Base-by-base conservation (phyloP, 179 eudicot species). In the Heliamphora pulchella region DNA sequence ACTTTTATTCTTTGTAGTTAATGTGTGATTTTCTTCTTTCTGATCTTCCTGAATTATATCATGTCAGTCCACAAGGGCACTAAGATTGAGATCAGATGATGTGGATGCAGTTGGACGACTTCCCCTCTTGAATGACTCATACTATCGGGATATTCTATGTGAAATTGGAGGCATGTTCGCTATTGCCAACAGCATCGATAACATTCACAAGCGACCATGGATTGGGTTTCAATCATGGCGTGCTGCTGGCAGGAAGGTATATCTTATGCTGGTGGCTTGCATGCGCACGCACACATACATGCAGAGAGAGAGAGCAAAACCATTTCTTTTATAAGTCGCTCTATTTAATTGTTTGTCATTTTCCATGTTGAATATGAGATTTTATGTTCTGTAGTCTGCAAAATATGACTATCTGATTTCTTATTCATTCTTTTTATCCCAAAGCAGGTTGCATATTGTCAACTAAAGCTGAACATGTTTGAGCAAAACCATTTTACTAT, bases 221-320 rank as follows among this genome's bases (percentile, higher is more conserved):
- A 93, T 95, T 66, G 98, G 98, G 65, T 95, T 91, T 82, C 98
- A 95, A 82, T 93, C 98, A 74, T 95, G 98, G 98, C 93, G 87
- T 82, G 94, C 98, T 83, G 84, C 92, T 77, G 94, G 95, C 75
- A 91, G 90, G 88, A 90, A 87, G 95, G 98, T 93, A 86, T 44
- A 71, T 61, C 41, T 70, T 72, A 18, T 43, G 31, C 44, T 72
- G 65, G 72, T 54, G 20, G 48, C 8, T 39, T 13, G 4, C 48
- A 10, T 11, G 6, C 2, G 5, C 54, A 11, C 47, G 46, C 71
- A 31, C 31, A 31, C 31, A 31, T 31, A 31, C 31, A 31, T 31
- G 31, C 31, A 31, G 31, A 31, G 31, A 31, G 31, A 31, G 31
- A 31, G 31, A 64, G 61, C 17, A 73, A 51, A 11, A 4, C 54